Percentiles rank a stretch among this genome's conserved stretches.
Conservation (phyloP, 768 basidiomycete species). For the Amanita pallidorosea region DNA sequence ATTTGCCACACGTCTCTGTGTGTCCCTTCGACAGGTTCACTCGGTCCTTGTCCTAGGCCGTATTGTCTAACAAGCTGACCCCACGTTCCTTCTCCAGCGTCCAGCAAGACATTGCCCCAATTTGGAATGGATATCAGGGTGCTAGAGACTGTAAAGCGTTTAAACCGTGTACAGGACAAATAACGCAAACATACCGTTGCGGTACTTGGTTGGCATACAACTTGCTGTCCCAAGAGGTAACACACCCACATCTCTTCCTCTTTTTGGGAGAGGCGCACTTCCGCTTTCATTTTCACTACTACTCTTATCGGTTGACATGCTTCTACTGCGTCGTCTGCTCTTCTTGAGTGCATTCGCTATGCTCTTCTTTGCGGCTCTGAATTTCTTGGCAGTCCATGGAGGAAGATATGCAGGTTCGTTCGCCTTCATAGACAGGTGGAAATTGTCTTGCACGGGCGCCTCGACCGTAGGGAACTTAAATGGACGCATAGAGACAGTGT, state of each 20-base stretch:
- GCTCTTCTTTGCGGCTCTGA: constrained; percentile 24
- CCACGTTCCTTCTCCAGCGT: constrained; percentile 88
- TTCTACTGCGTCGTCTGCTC: constrained; percentile 6
- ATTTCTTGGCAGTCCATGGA: constrained; percentile 23
- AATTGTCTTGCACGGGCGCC: constrained; percentile 22
- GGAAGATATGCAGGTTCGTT: constrained; percentile 18
- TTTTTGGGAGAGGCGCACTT: constrained; percentile 6
- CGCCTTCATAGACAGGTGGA: constrained; percentile 24
- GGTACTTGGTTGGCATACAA: constrained; percentile 72
- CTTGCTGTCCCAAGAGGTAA: constrained; percentile 86
- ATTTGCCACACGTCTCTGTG: constrained; percentile 40
- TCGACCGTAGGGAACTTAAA: constrained; percentile 27
- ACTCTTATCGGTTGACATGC: background rate
- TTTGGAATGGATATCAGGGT: constrained; percentile 70
- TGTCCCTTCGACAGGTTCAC: constrained; percentile 14
- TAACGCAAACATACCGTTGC: constrained; percentile 54
- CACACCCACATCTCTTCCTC: constrained; percentile 57
- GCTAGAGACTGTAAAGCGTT: constrained; percentile 44
- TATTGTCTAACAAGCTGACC: constrained; percentile 79
- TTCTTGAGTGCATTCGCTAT: constrained; percentile 14
- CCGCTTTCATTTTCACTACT: background rate
- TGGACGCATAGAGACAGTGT: constrained; percentile 36
- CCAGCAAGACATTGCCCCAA: constrained; percentile 69
- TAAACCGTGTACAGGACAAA: background rate
- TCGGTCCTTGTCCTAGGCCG: constrained; percentile 27